A percentile compares a stretch with the other conserved stretches of the same genome.
Evolutionary conservation across 164 flowering plant species (phyloP).

Genomic region (Pachysandra terminalis): DNA sequence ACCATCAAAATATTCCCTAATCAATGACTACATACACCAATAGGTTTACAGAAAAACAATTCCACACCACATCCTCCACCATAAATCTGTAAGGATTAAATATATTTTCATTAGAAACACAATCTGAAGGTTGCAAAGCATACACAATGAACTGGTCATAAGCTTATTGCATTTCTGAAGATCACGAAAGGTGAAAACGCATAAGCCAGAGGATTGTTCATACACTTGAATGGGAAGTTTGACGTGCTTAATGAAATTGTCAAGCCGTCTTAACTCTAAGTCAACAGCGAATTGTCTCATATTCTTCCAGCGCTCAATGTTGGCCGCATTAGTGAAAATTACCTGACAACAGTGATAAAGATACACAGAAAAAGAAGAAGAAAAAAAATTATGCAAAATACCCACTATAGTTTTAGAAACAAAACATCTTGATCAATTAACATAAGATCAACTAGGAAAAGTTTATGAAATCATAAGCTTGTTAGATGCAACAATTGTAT

Average conservation of each 20-base stretch:
- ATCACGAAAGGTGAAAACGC: background rate
- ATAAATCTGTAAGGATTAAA: too few species aligned
- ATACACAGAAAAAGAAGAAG: background rate
- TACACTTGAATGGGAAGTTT: constrained; percentile 79
- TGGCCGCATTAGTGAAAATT: constrained; percentile 91
- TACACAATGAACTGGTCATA: background rate
- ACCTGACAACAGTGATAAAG: constrained; percentile 41
- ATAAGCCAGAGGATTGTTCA: background rate
- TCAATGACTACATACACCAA: background rate
- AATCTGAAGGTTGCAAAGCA: background rate
- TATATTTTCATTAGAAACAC: too few species aligned
- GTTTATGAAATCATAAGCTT: background rate
- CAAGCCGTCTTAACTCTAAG: constrained; percentile 79
- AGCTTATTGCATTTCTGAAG: background rate
- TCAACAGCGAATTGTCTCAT: constrained; percentile 85
- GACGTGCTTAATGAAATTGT: constrained; percentile 60
- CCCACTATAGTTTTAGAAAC: background rate
- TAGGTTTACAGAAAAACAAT: background rate
- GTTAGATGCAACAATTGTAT: background rate
- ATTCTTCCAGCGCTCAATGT: constrained; percentile 91
- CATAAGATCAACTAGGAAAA: constrained; percentile 1
- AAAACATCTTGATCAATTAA: background rate
- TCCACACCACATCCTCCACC: too few species aligned
- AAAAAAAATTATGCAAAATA: background rate
- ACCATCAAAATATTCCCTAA: background rate